Conservation (phyloP, 2,329 filamentous ascomycete species). For the Cladosporium cucumerinum region DNA sequence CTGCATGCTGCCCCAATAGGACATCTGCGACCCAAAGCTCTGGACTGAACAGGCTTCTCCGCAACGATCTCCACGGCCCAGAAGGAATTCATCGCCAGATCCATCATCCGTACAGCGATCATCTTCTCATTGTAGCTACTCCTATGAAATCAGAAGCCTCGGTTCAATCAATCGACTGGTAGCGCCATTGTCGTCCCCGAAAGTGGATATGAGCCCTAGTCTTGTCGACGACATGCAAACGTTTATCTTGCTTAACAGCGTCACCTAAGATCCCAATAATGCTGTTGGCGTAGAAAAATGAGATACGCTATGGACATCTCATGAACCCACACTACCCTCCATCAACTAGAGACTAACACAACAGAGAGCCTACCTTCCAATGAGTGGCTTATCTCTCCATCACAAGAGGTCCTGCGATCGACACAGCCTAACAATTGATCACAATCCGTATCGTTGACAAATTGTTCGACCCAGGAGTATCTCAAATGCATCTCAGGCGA, state of each 20-base stretch:
- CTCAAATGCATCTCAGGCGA: neutral
- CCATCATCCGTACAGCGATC: constrained; percentile 8
- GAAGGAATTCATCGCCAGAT: constrained; percentile 3
- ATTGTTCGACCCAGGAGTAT: neutral
- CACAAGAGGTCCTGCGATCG: neutral
- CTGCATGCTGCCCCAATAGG: neutral
- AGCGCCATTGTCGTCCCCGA: neutral
- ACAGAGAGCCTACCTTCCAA: neutral
- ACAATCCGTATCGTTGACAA: neutral
- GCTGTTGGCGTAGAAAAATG: neutral
- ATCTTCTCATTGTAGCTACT: neutral
- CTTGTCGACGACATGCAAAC: neutral
- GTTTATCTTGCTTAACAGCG: neutral
- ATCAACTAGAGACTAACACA: neutral
- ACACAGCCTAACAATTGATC: constrained; percentile 3
- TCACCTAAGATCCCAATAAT: constrained; percentile 1
- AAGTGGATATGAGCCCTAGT: neutral
- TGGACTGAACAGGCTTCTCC: neutral
- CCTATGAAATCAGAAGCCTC: constrained; percentile 5
- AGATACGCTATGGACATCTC: constrained; percentile 13
- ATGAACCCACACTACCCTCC: neutral
- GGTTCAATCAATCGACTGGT: neutral
- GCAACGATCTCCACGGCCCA: neutral
- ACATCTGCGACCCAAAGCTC: neutral
- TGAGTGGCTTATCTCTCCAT: constrained; percentile 2